These are phyloP conservation scores for Rhodamnia argentea DNA, from an alignment of 345 rosid genomes.

Conservation along the genomic window DNA sequence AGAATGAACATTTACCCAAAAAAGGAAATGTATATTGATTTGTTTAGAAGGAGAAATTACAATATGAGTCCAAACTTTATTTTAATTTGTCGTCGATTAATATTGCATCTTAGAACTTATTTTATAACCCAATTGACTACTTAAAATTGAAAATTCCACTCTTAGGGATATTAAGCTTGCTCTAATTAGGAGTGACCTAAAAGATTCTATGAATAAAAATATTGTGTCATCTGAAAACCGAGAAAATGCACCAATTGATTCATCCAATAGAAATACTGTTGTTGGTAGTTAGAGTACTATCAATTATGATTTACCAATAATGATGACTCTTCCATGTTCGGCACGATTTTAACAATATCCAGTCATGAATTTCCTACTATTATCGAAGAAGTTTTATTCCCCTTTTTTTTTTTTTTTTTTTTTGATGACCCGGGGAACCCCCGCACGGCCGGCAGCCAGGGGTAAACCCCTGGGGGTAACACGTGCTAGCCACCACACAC, in stretches of 20 bases:
- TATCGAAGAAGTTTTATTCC: not conserved
- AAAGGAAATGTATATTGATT: not conserved
- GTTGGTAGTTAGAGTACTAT: not conserved
- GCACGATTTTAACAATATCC: not conserved
- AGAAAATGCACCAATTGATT: not conserved
- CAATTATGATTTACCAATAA: not conserved
- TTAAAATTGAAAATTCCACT: not conserved
- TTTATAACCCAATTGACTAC: not conserved
- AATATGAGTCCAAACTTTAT: not conserved
- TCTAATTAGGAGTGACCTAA: not conserved
- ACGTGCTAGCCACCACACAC: too few species aligned
- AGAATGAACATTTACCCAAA: not conserved
- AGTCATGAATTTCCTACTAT: not conserved
- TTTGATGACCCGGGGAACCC: too few species aligned
- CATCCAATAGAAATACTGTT: not conserved
- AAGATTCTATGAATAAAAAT: not conserved
- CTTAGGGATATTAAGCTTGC: not conserved
- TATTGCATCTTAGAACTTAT: not conserved
- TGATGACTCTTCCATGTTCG: not conserved
- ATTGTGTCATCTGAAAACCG: not conserved
- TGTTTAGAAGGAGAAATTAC: not conserved
- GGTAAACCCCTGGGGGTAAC: too few species aligned
- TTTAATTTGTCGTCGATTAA: not conserved
- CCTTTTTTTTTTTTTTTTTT: too few species aligned
- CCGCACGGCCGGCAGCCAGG: too few species aligned